These are phyloP conservation scores for Metarhizium humberi DNA, from an alignment of 2,329 filamentous ascomycete species.

Conservation along the genomic window DNA sequence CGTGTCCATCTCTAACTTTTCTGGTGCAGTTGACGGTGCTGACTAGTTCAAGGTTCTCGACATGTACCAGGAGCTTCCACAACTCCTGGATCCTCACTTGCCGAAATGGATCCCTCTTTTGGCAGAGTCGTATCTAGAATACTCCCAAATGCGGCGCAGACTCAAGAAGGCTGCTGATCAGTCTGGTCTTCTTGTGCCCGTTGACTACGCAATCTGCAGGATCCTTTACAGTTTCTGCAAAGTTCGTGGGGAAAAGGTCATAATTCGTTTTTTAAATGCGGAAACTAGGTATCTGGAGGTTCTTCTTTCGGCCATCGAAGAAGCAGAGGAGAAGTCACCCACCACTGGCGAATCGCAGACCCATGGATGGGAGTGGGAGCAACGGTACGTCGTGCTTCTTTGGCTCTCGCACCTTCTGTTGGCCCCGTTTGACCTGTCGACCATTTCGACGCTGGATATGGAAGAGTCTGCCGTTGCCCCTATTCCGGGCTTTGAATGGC, in stretches of 20 bases:
- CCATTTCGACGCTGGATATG: slow-evolving; percentile 59
- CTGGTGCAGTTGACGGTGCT: slow-evolving; percentile 12
- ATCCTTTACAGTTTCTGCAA: slow-evolving; percentile 91
- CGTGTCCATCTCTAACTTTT: slow-evolving; percentile 1
- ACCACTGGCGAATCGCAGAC: slow-evolving; percentile 7
- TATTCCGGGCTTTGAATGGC: slow-evolving; percentile 44
- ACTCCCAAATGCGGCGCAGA: slow-evolving; percentile 39
- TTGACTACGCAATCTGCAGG: slow-evolving; percentile 64
- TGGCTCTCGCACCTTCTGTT: slow-evolving; percentile 80
- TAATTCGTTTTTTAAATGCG: slow-evolving; percentile 83
- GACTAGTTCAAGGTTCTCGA: slow-evolving; percentile 50
- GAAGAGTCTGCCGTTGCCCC: slow-evolving; percentile 33
- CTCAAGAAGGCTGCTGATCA: slow-evolving; percentile 25
- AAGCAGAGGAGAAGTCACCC: slow-evolving; percentile 28
- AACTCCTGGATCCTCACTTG: slow-evolving; percentile 80
- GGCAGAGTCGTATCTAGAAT: slow-evolving; percentile 65
- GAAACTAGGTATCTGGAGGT: slow-evolving; percentile 79
- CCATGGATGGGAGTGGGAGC: slow-evolving; percentile 63
- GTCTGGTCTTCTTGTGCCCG: slow-evolving; percentile 37
- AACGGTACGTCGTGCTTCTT: slow-evolving; percentile 76
- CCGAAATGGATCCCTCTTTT: slow-evolving; percentile 65
- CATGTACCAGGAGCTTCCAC: slow-evolving; percentile 89
- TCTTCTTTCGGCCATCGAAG: slow-evolving; percentile 66
- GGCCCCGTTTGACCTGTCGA: slow-evolving; percentile 82
- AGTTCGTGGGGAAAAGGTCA: slow-evolving; percentile 84